phyloP scores from a whole-genome alignment of 257 asterid species.

The Gynochthodes officinalis region DNA sequence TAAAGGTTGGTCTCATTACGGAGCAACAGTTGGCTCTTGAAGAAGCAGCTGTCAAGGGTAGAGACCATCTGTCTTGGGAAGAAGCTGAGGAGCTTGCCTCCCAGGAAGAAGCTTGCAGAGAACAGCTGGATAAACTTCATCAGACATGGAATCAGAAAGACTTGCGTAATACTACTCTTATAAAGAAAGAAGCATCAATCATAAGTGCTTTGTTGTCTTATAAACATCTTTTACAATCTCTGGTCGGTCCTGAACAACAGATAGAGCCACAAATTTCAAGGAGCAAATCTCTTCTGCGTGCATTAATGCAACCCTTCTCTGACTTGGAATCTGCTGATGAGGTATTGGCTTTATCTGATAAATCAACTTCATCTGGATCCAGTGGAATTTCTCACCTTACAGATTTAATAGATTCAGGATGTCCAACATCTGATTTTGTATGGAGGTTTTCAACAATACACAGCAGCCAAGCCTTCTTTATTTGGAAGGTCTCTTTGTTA shows the following conservation, averaged over 20 bases:
- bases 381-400: constrained; percentile 51
- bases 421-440: constrained; percentile 60
- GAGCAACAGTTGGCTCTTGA: constrained; percentile 94
- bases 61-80: constrained; percentile 98
- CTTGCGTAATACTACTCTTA: constrained; percentile 58
- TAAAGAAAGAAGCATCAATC: constrained; percentile 63
- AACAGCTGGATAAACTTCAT: constrained; percentile 86
- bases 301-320: constrained; percentile 68
- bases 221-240: constrained; percentile 60
- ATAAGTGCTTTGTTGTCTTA: constrained; percentile 54
- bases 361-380: constrained; percentile 44
- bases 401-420: constrained; percentile 65
- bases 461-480: constrained; percentile 58
- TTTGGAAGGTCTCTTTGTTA: constrained; percentile 83
- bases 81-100: constrained; percentile 99
- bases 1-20: constrained; percentile 82
- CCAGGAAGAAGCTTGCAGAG: constrained; percentile 97
- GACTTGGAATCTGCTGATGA: constrained; percentile 80
- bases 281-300: constrained; percentile 63
- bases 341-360: constrained; percentile 46
- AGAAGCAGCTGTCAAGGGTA: constrained; percentile 89
- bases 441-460: constrained; percentile 75
- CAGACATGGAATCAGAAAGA: constrained; percentile 92
- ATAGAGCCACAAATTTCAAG: constrained; percentile 51
- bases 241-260: constrained; percentile 51